A percentile compares a stretch with the other conserved stretches of the same genome.
Conservation (phyloP, 192 early-diverging fungal genomes). For the Radiomyces spectabilis region DNA sequence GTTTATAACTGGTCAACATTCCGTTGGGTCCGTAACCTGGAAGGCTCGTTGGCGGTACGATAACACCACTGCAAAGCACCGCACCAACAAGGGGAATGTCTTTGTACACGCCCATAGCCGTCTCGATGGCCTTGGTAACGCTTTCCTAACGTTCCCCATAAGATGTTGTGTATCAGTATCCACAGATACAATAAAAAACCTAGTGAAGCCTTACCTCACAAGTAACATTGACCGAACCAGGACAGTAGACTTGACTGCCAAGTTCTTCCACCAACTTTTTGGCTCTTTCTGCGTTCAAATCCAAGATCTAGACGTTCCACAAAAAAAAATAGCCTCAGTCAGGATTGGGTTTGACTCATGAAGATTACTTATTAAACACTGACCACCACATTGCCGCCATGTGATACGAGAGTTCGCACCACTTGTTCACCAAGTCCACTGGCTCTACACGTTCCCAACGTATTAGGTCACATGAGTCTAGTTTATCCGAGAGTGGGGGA, state of each 20-base stretch:
- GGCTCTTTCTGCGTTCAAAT: constrained; percentile 3
- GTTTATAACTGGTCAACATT: constrained; percentile 6
- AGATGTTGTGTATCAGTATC: background rate
- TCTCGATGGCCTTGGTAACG: constrained; percentile 8
- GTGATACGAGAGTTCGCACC: background rate
- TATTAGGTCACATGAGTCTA: too few species aligned
- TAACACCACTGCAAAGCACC: constrained; percentile 15
- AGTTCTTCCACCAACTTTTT: constrained; percentile 1
- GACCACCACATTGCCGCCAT: constrained; percentile 10
- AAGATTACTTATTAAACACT: background rate
- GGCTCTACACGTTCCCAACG: constrained; percentile 16
- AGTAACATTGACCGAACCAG: constrained; percentile 12
- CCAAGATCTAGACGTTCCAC: constrained; percentile 12
- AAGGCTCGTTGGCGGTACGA: background rate
- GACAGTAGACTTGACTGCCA: background rate
- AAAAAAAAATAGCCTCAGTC: background rate
- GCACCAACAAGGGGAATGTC: constrained; percentile 3
- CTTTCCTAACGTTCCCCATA: background rate
- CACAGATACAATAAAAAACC: too few species aligned
- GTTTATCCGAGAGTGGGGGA: too few species aligned
- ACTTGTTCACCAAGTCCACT: constrained; percentile 16
- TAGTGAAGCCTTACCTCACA: constrained; percentile 3
- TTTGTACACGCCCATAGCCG: background rate
- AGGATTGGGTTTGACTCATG: background rate
- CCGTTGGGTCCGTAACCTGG: constrained; percentile 15